Evolutionary conservation across 2,329 filamentous ascomycete species (phyloP).

Genomic region (Paracorniculantispora psalliotae): DNA sequence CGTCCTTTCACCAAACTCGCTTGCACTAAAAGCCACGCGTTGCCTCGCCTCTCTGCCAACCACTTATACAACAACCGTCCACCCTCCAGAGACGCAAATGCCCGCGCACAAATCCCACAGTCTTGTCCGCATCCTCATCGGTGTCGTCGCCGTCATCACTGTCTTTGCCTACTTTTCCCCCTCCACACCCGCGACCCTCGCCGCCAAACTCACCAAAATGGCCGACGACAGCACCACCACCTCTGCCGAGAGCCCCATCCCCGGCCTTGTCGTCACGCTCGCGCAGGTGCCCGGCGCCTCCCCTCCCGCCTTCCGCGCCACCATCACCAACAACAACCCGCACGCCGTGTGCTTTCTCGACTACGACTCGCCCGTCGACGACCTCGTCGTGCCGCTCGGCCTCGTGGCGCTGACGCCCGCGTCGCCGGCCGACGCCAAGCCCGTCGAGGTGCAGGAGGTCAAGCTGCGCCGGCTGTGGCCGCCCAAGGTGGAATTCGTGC

Average conservation of each 20-base stretch:
- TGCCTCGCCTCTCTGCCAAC: not conserved
- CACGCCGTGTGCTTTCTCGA: constrained; percentile 31
- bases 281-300: constrained; percentile 26
- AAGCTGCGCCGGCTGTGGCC: constrained; percentile 32
- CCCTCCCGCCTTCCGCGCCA: constrained; percentile 30
- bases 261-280: constrained; percentile 28
- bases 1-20: not conserved
- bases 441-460: constrained; percentile 25
- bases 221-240: not conserved
- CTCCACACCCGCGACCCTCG: not conserved
- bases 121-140: not conserved
- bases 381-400: constrained; percentile 30
- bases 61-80: not conserved
- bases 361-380: constrained; percentile 37
- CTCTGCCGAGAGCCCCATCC: constrained; percentile 12
- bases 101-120: not conserved
- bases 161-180: not conserved
- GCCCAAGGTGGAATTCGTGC: constrained; percentile 27
- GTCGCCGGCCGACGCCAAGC: constrained; percentile 23
- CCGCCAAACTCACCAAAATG: not conserved
- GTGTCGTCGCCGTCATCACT: not conserved
- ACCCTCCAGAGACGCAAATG: not conserved
- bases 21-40: not conserved
- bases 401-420: constrained; percentile 29
- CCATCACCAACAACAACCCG: constrained; percentile 33